phyloP scores from a whole-genome alignment of 768 basidiomycete genomes.

The Hydnum rufescens region DNA sequence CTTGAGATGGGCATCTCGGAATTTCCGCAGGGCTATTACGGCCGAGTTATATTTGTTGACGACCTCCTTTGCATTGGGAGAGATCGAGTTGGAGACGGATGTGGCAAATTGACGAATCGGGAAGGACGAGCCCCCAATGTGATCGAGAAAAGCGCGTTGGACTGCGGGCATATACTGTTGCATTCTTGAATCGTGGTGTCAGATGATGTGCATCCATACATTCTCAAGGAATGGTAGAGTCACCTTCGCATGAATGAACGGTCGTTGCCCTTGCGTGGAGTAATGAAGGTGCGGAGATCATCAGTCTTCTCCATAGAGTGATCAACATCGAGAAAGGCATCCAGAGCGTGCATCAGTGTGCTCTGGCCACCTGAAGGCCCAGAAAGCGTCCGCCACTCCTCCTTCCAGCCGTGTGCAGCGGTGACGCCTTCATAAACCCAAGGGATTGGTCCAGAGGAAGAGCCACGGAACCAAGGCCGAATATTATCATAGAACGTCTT shows the following conservation, averaged over 20 bases:
- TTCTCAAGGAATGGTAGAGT: neutral
- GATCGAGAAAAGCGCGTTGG: neutral
- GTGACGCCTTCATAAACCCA: conserved; percentile 11
- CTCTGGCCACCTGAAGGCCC: conserved; percentile 94
- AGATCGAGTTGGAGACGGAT: neutral
- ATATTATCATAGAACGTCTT: conserved; percentile 70
- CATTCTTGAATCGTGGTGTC: neutral
- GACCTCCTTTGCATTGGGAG: neutral
- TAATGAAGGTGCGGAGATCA: neutral
- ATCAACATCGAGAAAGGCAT: conserved; percentile 51
- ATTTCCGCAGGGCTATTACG: neutral
- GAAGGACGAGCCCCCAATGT: neutral
- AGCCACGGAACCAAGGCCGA: conserved; percentile 86
- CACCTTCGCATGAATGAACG: conserved; percentile 2
- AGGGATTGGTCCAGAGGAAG: conserved; percentile 15
- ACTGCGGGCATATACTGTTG: neutral
- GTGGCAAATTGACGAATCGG: neutral
- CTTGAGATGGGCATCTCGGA: conserved; percentile 1
- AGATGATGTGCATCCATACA: neutral
- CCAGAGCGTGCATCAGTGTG: conserved; percentile 64
- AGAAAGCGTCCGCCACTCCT: conserved; percentile 5
- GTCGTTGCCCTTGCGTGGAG: neutral
- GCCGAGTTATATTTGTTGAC: neutral
- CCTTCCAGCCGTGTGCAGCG: neutral
- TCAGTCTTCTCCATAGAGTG: conserved; percentile 15